Conservation (phyloP, 1,139 yeast species). For the Komagataea norvegica region DNA sequence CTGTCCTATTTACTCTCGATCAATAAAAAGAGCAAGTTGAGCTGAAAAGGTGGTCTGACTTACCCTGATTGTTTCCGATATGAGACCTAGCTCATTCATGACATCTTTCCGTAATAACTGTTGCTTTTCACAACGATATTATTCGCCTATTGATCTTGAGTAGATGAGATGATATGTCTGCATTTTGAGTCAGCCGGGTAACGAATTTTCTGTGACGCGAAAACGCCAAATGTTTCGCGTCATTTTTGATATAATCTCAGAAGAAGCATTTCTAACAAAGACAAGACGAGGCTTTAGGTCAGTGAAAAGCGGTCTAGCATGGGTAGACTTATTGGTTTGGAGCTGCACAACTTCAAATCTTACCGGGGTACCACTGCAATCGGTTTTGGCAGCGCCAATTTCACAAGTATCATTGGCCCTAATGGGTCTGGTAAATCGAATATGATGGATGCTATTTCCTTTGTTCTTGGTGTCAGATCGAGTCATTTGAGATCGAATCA, state of each 20-base stretch:
- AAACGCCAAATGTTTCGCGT: neutral
- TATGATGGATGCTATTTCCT: constrained; percentile 97
- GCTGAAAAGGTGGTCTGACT: neutral
- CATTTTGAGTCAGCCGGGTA: too few relatives aligned
- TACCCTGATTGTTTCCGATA: too few relatives aligned
- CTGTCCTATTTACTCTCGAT: neutral
- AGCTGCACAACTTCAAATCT: constrained; percentile 83
- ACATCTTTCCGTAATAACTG: too few relatives aligned
- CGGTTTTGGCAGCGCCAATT: constrained; percentile 78
- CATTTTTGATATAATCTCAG: too few relatives aligned
- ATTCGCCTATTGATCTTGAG: too few relatives aligned
- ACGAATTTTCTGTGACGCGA: too few relatives aligned
- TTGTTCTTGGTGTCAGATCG: constrained; percentile 84
- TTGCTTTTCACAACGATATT: too few relatives aligned
- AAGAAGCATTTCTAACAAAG: too few relatives aligned
- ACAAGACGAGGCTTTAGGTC: too few relatives aligned
- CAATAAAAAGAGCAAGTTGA: neutral
- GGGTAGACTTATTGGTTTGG: constrained; percentile 77
- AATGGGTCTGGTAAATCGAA: constrained; percentile 98
- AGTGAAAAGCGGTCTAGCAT: constrained; percentile 32
- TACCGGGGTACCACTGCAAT: constrained; percentile 71
- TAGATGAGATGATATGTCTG: neutral
- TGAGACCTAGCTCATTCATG: too few relatives aligned
- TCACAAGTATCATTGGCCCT: constrained; percentile 93
- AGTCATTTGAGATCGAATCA: constrained; percentile 71